Evolutionary conservation across 2,329 filamentous ascomycete species (phyloP).

Genomic region (Xylaria sp.): DNA sequence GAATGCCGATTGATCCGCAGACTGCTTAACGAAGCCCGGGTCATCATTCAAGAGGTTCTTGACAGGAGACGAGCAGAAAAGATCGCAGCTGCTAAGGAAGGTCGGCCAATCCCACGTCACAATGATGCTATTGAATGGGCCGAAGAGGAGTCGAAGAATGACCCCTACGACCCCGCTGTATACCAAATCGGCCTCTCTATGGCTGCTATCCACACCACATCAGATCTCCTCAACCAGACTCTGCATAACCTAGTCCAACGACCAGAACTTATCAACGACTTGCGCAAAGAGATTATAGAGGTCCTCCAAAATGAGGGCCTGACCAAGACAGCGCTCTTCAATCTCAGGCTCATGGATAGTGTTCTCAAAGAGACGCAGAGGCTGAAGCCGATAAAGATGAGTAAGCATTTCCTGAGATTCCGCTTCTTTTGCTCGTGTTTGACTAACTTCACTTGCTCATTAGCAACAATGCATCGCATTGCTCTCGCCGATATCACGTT

Average conservation of each 20-base stretch:
- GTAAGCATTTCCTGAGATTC: constrained; percentile 36
- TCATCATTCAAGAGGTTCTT: constrained; percentile 41
- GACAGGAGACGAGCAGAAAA: constrained; percentile 40
- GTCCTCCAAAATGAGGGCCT: constrained; percentile 39
- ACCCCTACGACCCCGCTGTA: constrained; percentile 47
- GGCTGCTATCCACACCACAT: constrained; percentile 54
- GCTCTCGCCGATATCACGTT: constrained; percentile 37
- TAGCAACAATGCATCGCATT: constrained; percentile 42
- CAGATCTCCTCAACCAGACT: constrained; percentile 48
- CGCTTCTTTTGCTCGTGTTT: background rate
- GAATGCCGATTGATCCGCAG: constrained; percentile 50
- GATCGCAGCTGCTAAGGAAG: constrained; percentile 35
- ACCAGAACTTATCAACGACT: constrained; percentile 55
- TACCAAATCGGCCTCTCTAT: constrained; percentile 49
- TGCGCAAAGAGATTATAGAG: constrained; percentile 56
- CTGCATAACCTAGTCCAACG: constrained; percentile 56
- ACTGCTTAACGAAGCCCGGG: constrained; percentile 45
- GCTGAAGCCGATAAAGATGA: constrained; percentile 42
- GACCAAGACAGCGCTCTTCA: constrained; percentile 43
- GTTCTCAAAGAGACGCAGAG: constrained; percentile 54
- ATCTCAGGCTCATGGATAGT: constrained; percentile 51
- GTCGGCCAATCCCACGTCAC: constrained; percentile 36
- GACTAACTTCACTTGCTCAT: background rate
- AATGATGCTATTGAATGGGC: constrained; percentile 56
- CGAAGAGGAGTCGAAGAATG: constrained; percentile 47